Evolutionary conservation across 2,329 filamentous ascomycete species (phyloP).

Genomic region (Geosmithia putterillii): DNA sequence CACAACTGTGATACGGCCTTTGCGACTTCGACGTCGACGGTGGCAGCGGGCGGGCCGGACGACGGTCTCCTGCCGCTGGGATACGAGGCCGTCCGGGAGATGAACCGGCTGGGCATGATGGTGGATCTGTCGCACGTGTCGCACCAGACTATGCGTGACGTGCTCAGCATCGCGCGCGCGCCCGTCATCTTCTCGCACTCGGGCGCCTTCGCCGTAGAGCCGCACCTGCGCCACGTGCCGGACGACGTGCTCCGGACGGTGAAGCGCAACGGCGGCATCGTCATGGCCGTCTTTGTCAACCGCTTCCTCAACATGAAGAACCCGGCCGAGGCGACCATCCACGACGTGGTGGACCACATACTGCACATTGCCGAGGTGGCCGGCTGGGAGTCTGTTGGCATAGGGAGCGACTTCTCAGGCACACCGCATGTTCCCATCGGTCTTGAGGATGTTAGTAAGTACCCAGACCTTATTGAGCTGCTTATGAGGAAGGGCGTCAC

Average conservation of each 20-base stretch:
- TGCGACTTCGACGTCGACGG: conserved; percentile 16
- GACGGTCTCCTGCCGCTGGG: conserved; percentile 13
- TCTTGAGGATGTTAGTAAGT: conserved; percentile 20
- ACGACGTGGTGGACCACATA: conserved; percentile 22
- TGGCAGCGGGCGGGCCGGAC: conserved; percentile 10
- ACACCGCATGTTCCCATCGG: conserved; percentile 14
- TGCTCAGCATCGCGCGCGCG: conserved; percentile 11
- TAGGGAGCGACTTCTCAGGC: conserved; percentile 23
- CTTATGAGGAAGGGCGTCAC: conserved; percentile 14
- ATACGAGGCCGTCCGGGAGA: conserved; percentile 14
- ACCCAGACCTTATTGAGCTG: conserved; percentile 17
- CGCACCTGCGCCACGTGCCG: conserved; percentile 24
- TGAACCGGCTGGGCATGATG: conserved; percentile 23
- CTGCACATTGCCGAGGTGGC: conserved; percentile 13
- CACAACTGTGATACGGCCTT: conserved; percentile 20
- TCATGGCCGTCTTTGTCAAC: conserved; percentile 26
- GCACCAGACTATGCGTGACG: conserved; percentile 16
- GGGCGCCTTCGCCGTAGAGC: conserved; percentile 10
- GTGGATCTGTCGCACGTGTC: conserved; percentile 18
- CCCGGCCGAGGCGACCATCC: conserved; percentile 15
- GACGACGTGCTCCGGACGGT: conserved; percentile 23
- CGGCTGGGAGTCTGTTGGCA: conserved; percentile 23
- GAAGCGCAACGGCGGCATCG: conserved; percentile 21
- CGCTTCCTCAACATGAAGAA: conserved; percentile 17
- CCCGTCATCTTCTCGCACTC: conserved; percentile 20